Conservation (phyloP, 352 stramenopile genomes). For the Phytophthora hybrid region DNA sequence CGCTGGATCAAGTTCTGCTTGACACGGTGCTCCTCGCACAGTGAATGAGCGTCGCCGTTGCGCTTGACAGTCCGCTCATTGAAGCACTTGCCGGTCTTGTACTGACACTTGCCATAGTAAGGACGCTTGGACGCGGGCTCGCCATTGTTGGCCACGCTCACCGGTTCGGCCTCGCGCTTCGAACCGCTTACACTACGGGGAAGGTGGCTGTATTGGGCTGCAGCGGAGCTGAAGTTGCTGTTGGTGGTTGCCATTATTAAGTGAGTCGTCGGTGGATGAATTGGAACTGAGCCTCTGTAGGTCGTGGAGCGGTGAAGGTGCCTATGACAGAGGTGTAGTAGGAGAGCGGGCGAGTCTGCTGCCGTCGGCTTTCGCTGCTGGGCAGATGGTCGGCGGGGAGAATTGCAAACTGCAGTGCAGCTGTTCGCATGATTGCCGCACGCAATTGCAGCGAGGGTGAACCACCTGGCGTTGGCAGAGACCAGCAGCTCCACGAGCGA, state of each 20-base stretch:
- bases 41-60: constrained; percentile 81
- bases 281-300: constrained; percentile 23
- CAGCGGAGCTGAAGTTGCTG: constrained; percentile 12
- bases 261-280: constrained; percentile 36
- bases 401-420: constrained; percentile 71
- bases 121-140: constrained; percentile 30
- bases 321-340: constrained; percentile 15
- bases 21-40: constrained; percentile 87
- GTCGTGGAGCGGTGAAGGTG: constrained; percentile 19
- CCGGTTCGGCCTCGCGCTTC: constrained; percentile 31
- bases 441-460: constrained; percentile 46
- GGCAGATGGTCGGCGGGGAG: constrained; percentile 37
- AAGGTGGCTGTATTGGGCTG: constrained; percentile 11
- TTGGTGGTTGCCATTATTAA: constrained; percentile 46
- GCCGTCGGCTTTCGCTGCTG: constrained; percentile 39
- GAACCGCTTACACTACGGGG: constrained; percentile 9
- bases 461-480: constrained; percentile 42
- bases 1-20: constrained; percentile 90
- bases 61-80: constrained; percentile 89
- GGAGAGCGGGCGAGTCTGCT: constrained; percentile 31
- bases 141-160: constrained; percentile 4
- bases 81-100: constrained; percentile 91
- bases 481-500: constrained; percentile 14
- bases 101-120: constrained; percentile 87
- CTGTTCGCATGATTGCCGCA: constrained; percentile 53